Evolutionary conservation across 306 rosid species (phyloP).

Genomic region (Ammopiptanthus mongolicus): DNA sequence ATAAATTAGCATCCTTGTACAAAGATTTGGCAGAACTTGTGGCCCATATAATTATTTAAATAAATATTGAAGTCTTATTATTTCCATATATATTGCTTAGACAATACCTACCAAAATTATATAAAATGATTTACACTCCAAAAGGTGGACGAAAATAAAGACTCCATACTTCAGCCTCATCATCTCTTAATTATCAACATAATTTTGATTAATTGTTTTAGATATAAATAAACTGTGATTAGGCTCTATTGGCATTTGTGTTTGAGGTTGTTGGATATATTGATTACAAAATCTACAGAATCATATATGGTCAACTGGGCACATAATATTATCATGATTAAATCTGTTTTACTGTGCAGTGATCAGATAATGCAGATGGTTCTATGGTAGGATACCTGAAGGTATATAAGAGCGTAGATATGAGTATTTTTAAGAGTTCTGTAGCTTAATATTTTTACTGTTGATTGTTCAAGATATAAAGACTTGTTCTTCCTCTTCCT

Average conservation of each 20-base stretch:
- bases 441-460: not conserved
- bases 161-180: not conserved
- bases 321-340: not conserved
- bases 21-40: constrained; percentile 12
- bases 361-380: not conserved
- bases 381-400: not conserved
- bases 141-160: not conserved
- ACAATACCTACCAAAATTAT: not conserved
- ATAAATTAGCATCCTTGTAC: constrained; percentile 12
- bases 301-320: constrained; percentile 8
- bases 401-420: not conserved
- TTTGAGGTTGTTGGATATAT: constrained; percentile 9
- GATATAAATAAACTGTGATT: not conserved
- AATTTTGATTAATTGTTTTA: not conserved
- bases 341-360: not conserved
- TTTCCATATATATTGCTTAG: not conserved
- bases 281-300: not conserved
- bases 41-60: constrained; percentile 3
- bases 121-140: not conserved
- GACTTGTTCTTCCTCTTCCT: not conserved
- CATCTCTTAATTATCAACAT: not conserved
- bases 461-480: not conserved
- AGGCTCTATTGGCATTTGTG: not conserved
- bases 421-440: not conserved
- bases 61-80: not conserved